These are phyloP conservation scores for Candida cerambycidarum DNA, from an alignment of 805 yeast species.

Conservation along the genomic window DNA sequence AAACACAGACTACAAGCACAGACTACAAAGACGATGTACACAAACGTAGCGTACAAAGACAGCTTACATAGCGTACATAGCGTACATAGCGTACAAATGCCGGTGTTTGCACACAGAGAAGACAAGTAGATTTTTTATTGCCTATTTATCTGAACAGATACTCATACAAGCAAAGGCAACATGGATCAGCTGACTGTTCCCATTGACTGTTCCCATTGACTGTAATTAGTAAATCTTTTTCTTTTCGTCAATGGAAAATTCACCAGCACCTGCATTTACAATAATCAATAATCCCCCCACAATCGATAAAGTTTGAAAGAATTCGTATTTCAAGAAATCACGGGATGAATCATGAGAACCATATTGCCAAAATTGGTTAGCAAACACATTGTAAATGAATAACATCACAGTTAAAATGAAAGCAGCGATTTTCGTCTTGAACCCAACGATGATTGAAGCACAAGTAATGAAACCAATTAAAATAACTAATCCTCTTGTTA, in stretches of 20 bases:
- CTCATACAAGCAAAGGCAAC: too few relatives aligned
- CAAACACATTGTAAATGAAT: slow-evolving; percentile 69
- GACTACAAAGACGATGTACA: background rate
- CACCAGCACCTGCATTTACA: slow-evolving; percentile 96
- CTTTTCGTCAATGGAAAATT: slow-evolving; percentile 89
- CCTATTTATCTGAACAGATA: too few relatives aligned
- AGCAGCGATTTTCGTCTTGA: slow-evolving; percentile 88
- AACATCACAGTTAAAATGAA: slow-evolving; percentile 65
- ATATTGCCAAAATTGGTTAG: slow-evolving; percentile 89
- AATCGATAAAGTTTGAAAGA: slow-evolving; percentile 90
- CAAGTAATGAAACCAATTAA: slow-evolving; percentile 70
- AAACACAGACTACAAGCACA: too few relatives aligned
- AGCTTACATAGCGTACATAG: too few relatives aligned
- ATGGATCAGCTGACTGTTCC: background rate
- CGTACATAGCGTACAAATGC: too few relatives aligned
- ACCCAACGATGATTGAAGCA: slow-evolving; percentile 82
- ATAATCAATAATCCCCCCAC: slow-evolving; percentile 91
- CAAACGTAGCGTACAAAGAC: background rate
- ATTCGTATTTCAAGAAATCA: slow-evolving; percentile 88
- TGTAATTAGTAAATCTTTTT: slow-evolving; percentile 87
- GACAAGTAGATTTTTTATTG: too few relatives aligned
- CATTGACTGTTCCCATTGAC: background rate
- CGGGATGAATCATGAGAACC: slow-evolving; percentile 70
- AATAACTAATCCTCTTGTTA: slow-evolving; percentile 62
- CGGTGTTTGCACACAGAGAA: too few relatives aligned